A percentile compares a stretch with the other conserved stretches of the same genome.
Conservation (phyloP, 345 rosid species). For the Gossypium raimondii region DNA sequence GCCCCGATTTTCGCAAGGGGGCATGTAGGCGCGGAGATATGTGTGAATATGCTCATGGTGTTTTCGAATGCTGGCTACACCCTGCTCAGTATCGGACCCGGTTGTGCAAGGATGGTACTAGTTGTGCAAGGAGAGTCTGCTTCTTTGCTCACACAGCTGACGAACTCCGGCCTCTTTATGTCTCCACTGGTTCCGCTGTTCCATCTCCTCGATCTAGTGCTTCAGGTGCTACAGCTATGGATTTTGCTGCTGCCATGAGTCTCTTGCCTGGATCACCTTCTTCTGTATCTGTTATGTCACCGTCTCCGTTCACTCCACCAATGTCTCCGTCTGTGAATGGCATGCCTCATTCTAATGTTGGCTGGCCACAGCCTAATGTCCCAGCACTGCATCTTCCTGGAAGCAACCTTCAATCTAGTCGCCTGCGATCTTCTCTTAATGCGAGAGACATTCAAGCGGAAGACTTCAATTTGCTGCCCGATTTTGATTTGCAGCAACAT, state of each 20-base stretch:
- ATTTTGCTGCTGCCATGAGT: slow-evolving; percentile 72
- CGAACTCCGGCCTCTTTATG: slow-evolving; percentile 82
- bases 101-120: slow-evolving; percentile 85
- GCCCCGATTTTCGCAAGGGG: slow-evolving; percentile 94
- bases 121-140: slow-evolving; percentile 84
- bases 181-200: slow-evolving; percentile 88
- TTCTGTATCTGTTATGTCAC: slow-evolving; percentile 68
- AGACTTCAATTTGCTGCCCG: slow-evolving; percentile 54
- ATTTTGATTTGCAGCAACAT: slow-evolving; percentile 71
- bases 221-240: slow-evolving; percentile 64
- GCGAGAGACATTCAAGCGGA: slow-evolving; percentile 70
- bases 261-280: slow-evolving; percentile 85
- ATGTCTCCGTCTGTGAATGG: slow-evolving; percentile 80
- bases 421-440: slow-evolving; percentile 71
- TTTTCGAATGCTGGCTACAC: slow-evolving; percentile 97
- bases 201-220: slow-evolving; percentile 78
- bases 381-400: slow-evolving; percentile 81
- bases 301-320: slow-evolving; percentile 76
- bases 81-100: slow-evolving; percentile 95
- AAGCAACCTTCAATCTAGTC: slow-evolving; percentile 77
- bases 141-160: slow-evolving; percentile 90
- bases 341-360: slow-evolving; percentile 59
- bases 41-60: slow-evolving; percentile 98
- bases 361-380: slow-evolving; percentile 88
- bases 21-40: slow-evolving; percentile 89